Conservation (phyloP, 306 rosid species). For the Parietaria judaica region DNA sequence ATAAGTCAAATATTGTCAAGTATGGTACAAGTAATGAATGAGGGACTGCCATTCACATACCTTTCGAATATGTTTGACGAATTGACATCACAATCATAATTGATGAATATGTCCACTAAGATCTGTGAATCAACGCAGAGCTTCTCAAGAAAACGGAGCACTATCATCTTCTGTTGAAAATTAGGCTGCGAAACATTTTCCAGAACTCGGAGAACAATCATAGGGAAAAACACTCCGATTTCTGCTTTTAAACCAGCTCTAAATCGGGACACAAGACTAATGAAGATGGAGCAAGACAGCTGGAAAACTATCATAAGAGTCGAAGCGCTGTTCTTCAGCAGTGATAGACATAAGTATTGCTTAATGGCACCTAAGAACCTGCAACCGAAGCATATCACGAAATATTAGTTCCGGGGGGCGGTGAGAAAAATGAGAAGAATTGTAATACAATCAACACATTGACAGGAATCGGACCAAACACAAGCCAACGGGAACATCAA, state of each 20-base stretch:
- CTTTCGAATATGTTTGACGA: constrained; percentile 99
- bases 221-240: constrained; percentile 98
- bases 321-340: constrained; percentile 98
- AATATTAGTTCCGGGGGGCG: background rate
- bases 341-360: constrained; percentile 92
- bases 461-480: too few relatives aligned
- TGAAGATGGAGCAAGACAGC: constrained; percentile 96
- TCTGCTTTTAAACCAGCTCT: constrained; percentile 97
- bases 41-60: constrained; percentile 29
- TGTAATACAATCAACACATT: background rate
- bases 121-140: constrained; percentile 92
- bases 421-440: constrained; percentile 1
- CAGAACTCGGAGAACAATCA: constrained; percentile 96
- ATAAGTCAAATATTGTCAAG: constrained; percentile 20
- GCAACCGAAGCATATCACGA: constrained; percentile 36
- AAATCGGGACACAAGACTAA: constrained; percentile 96
- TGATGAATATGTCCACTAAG: constrained; percentile 91
- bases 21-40: constrained; percentile 10
- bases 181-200: constrained; percentile 97
- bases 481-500: too few relatives aligned
- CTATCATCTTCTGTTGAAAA: constrained; percentile 98
- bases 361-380: constrained; percentile 99
- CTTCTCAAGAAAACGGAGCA: constrained; percentile 91
- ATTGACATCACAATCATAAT: constrained; percentile 98
- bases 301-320: constrained; percentile 94